A percentile compares a stretch with the other conserved stretches of the same genome.
These are phyloP conservation scores for Dovyalis caffra DNA, from an alignment of 345 rosid genomes.

Conservation along the genomic window DNA sequence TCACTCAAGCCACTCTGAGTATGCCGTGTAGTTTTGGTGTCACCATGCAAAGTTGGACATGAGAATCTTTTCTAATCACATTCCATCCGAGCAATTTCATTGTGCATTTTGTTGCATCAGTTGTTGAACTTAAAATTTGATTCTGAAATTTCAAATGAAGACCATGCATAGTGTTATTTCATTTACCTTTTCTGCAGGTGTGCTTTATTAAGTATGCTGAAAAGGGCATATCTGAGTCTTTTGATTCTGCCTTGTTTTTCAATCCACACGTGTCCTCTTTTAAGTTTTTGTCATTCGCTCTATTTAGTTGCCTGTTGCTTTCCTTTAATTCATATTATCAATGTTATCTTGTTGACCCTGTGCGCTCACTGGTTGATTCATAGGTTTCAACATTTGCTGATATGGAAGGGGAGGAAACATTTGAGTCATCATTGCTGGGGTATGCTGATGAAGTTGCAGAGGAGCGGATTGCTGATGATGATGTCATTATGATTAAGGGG, in stretches of 20 bases:
- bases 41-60: background rate
- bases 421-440: constrained; percentile 80
- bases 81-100: too few relatives aligned
- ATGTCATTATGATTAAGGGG: constrained; percentile 88
- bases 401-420: constrained; percentile 99
- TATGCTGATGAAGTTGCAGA: constrained; percentile 88
- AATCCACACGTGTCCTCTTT: background rate
- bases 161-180: background rate
- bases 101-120: background rate
- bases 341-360: background rate
- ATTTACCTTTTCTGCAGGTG: too few relatives aligned
- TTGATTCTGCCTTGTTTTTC: background rate
- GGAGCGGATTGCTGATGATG: constrained; percentile 94
- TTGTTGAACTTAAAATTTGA: background rate
- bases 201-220: background rate
- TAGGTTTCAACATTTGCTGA: constrained; percentile 98
- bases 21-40: background rate
- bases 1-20: background rate
- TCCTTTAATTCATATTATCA: too few relatives aligned
- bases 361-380: background rate
- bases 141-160: background rate
- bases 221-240: background rate
- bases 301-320: background rate
- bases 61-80: background rate
- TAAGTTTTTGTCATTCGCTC: too few relatives aligned